Conservation (phyloP, 2,329 filamentous ascomycete species). For the Neofusicoccum ribis region DNA sequence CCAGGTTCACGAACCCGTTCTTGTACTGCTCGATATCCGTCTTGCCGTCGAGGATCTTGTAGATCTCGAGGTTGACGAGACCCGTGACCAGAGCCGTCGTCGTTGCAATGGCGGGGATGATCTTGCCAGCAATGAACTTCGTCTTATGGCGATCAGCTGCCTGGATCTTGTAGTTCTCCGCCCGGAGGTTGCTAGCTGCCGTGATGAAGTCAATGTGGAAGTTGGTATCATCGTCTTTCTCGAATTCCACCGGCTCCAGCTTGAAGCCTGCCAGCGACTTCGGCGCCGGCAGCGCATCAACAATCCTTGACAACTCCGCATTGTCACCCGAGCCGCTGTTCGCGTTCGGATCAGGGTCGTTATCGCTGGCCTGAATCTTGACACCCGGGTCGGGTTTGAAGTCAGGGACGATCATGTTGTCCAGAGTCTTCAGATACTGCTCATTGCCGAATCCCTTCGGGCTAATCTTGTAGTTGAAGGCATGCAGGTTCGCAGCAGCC, state of each 20-base stretch:
- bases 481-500: constrained; percentile 86
- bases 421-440: constrained; percentile 76
- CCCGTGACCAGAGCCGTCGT: constrained; percentile 95
- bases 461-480: constrained; percentile 97
- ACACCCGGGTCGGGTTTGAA: constrained; percentile 87
- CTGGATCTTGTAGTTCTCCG: constrained; percentile 97
- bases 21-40: constrained; percentile 98
- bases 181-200: constrained; percentile 91
- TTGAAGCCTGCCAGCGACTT: constrained; percentile 85
- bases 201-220: constrained; percentile 99
- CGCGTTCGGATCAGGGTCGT: constrained; percentile 88
- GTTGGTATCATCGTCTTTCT: constrained; percentile 98
- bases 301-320: constrained; percentile 72
- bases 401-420: constrained; percentile 93
- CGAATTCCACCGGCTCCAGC: constrained; percentile 89
- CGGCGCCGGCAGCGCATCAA: constrained; percentile 71
- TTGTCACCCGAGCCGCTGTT: constrained; percentile 62
- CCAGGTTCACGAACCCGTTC: constrained; percentile 97
- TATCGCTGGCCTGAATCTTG: constrained; percentile 96
- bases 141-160: constrained; percentile 94
- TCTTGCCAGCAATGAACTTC: constrained; percentile 99
- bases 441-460: constrained; percentile 70
- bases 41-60: constrained; percentile 96
- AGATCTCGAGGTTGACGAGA: constrained; percentile 86
- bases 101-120: constrained; percentile 96